Evolutionary conservation across 2,329 filamentous ascomycete genomes (phyloP), one percentile per base, ranked within the genome.

Genomic region (Graphilbum ipis-grandicollis): DNA sequence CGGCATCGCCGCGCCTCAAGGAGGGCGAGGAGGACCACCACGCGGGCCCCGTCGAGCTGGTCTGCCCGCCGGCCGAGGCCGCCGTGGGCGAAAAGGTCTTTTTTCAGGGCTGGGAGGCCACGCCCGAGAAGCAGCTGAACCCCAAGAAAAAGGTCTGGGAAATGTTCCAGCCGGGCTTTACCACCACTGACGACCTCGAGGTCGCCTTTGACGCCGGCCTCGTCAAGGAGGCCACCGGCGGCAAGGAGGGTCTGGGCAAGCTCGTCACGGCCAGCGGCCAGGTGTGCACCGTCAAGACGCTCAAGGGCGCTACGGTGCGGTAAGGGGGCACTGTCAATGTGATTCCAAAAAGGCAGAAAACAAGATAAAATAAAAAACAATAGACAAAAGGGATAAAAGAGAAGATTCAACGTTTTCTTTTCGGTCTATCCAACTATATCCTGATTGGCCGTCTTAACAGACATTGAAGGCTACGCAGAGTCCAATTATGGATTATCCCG

Each of bases 61-160:
- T 96, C 37, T 74, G 64, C 43, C 86, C 88, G 1, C 90, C 90
- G 2, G 71, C 67, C 15, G 83, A 71, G 30, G 68, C 82, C 31
- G 73, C 77, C 52, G 83, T 86, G 6, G 90, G 90, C 40, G 84
- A 93, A 54, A 68, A 82, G 13, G 81, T 96, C 36, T 86, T 68
- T 67, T 98, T 98, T 54, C 82, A 96, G 54, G 90, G 90, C 34
- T 98, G 83, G 77, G 69, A 83, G 56, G 86, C 84, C 41, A 81
- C 93, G 65, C 85, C 90, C 0, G 90, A 98, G 68, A 79, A 78
- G 43, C 74, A 88, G 36, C 69, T 98, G 40, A 98, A 96, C 68
- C 90, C 90, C 40, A 98, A 98, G 78, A 98, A 96, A 76, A 96
- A 96, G 76, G 66, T 96, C 43, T 96, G 88, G 86, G 90, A 98